These are phyloP conservation scores for Craspedostauros australis DNA, from an alignment of 108 stramenopile genomes.

Conservation along the genomic window DNA sequence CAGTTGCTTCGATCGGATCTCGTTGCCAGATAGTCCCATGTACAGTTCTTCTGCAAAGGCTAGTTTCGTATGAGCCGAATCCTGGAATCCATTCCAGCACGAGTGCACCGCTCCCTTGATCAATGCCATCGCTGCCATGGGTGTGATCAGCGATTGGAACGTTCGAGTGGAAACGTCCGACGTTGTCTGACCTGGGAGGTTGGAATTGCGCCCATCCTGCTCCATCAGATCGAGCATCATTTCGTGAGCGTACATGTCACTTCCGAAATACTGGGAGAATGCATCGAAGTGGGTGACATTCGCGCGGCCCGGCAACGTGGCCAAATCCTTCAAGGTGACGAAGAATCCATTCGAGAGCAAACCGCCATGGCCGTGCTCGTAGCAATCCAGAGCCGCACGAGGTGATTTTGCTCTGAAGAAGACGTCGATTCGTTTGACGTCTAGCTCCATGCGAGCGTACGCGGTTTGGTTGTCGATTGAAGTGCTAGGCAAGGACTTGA, in stretches of 20 bases:
- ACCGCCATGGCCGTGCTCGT: conserved; percentile 40
- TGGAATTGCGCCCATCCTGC: conserved; percentile 15
- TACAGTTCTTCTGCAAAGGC: conserved; percentile 60
- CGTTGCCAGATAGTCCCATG: too few species aligned
- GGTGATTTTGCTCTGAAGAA: conserved; percentile 18
- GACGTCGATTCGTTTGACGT: conserved; percentile 30
- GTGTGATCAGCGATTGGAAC: conserved; percentile 48
- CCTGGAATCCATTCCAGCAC: conserved; percentile 19
- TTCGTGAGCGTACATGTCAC: conserved; percentile 23
- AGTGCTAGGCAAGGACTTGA: conserved; percentile 10
- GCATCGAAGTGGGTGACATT: conserved; percentile 5
- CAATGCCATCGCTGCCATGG: conserved; percentile 30
- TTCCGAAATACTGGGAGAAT: conserved; percentile 11
- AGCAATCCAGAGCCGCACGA: conserved; percentile 34
- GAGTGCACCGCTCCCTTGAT: conserved; percentile 27
- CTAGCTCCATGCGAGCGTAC: conserved; percentile 17
- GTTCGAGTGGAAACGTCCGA: conserved; percentile 41
- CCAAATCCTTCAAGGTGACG: too few species aligned
- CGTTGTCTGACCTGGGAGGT: conserved; percentile 20
- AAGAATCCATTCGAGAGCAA: too few species aligned
- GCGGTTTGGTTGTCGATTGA: conserved; percentile 15
- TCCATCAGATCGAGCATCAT: conserved; percentile 26
- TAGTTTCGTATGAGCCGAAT: conserved; percentile 17
- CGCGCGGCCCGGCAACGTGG: too few species aligned
- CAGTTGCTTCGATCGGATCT: conserved; percentile 60